phyloP scores from a whole-genome alignment of 2,329 filamentous ascomycete genomes.

The Akanthomyces dipterigenus region DNA sequence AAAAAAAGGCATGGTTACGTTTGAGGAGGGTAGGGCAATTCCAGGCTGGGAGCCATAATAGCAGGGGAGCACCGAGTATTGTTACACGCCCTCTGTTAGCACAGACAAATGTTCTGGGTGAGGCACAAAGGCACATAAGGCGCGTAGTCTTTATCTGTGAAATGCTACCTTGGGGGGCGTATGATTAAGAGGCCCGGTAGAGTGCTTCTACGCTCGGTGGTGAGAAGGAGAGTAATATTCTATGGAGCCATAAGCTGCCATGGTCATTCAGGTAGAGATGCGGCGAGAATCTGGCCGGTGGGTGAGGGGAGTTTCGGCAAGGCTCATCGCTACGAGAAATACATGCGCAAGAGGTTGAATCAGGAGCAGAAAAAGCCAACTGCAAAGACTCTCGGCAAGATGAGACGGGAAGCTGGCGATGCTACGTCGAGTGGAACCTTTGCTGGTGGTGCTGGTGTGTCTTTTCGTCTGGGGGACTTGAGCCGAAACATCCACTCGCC shows the following conservation, averaged over 20 bases:
- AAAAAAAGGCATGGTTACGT: slow-evolving; percentile 1
- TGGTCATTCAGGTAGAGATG: not conserved
- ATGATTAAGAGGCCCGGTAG: not conserved
- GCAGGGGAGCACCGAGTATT: not conserved
- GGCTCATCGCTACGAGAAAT: not conserved
- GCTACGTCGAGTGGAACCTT: slow-evolving; percentile 7
- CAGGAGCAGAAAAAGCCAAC: not conserved
- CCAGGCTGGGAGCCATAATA: not conserved
- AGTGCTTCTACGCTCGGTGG: not conserved
- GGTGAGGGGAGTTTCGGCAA: not conserved
- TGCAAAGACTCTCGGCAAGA: not conserved
- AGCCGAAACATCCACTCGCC: slow-evolving; percentile 13
- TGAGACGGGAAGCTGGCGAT: not conserved
- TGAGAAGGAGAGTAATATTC: slow-evolving; percentile 6
- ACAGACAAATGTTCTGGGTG: not conserved
- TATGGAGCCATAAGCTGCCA: slow-evolving; percentile 8
- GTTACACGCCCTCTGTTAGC: not conserved
- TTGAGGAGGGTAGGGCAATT: not conserved
- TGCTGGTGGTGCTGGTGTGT: not conserved
- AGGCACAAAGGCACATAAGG: not conserved
- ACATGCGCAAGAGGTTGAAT: no score
- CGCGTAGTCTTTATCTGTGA: not conserved
- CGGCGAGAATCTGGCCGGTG: not conserved
- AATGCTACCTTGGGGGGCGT: slow-evolving; percentile 5
- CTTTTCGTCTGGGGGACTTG: not conserved